Evolutionary conservation across 139 green algal genomes (phyloP).

Genomic region (Picochlorum sp.): DNA sequence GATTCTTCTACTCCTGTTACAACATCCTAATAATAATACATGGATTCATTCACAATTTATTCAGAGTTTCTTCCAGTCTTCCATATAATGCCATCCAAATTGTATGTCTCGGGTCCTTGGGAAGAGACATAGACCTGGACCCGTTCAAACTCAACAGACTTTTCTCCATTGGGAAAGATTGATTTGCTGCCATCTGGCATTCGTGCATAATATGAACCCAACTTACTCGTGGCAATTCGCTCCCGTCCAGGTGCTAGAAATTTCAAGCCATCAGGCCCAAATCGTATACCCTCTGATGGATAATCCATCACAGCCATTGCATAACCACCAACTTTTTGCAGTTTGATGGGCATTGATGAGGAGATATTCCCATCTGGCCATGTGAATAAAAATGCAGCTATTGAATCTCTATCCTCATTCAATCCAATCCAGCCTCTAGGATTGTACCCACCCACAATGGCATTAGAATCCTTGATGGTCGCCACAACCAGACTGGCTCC

Average conservation of each 20-base stretch:
- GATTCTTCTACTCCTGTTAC: too few species aligned
- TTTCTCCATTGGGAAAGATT: slow-evolving; percentile 46
- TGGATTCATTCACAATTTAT: too few species aligned
- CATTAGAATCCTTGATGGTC: slow-evolving; percentile 31
- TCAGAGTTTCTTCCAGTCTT: slow-evolving; percentile 6
- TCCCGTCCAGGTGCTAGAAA: slow-evolving; percentile 27
- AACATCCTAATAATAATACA: too few species aligned
- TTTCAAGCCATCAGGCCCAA: slow-evolving; percentile 61
- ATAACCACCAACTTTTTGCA: slow-evolving; percentile 59
- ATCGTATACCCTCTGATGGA: slow-evolving; percentile 36
- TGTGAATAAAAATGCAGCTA: slow-evolving; percentile 69
- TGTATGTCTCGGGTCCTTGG: slow-evolving; percentile 28
- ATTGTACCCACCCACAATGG: slow-evolving; percentile 65
- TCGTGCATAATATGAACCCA: slow-evolving; percentile 57
- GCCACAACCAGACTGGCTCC: slow-evolving; percentile 38
- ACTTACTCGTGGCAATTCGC: slow-evolving; percentile 34
- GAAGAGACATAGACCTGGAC: slow-evolving; percentile 47
- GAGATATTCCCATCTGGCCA: slow-evolving; percentile 47
- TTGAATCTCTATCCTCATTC: slow-evolving; percentile 53
- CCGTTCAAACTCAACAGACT: slow-evolving; percentile 27
- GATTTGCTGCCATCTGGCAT: slow-evolving; percentile 35
- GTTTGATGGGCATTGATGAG: slow-evolving; percentile 38
- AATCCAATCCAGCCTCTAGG: slow-evolving; percentile 51
- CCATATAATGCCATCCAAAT: slow-evolving; percentile 51
- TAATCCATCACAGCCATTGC: slow-evolving; percentile 54